Evolutionary conservation across 2,329 filamentous ascomycete genomes (phyloP), one percentile per base, ranked within the genome.

Genomic region (Aspergillus pseudotamarii): DNA sequence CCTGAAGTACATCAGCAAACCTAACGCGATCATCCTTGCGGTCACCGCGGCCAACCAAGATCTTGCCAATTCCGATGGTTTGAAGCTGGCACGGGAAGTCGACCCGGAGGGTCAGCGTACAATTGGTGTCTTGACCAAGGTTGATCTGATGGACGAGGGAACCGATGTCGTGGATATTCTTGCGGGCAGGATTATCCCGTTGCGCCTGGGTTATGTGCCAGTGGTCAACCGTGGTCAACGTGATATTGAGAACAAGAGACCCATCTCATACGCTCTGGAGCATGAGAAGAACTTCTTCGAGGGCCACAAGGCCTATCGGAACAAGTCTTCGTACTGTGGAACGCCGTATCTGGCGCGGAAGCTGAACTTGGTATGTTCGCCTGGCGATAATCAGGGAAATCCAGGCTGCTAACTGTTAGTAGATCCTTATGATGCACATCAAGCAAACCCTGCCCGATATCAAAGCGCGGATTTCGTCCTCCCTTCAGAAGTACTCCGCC

Each of bases 371-470:
- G 85, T 87, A 45, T 46, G 66, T 34, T 21, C 57, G 19, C 16
- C n/a, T 14, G 6, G 19, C 43, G 30, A 23, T 23, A 19, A 32
- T 26, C 28, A 23, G 50, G 5, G 23, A 11, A 26, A 76, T 36
- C 81, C 60, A 26, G 43, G 60, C 64, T 41, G 66, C 75, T 78
- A 68, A 79, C 59, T 43, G 32, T 36, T 36, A 57, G 16, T 73
- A 87, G 85, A 98, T 99, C 75, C 86, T 99, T 71, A 98, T 99
- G 94, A 99, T 99, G 95, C 95, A 99, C 84, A 99, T 99, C 84
- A 99, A 99, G 82, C 94, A 99, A 83, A 99, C 95, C 1, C 87
- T 99, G 16, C 95, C 95, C 46, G 95, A 99, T 76, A 99, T 99
- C 84, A 99, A 99, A 83, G 93, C 92, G 16, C 91, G 96, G 67